phyloP scores from a whole-genome alignment of 140 eudicot genomes.

The Senecio squalidus region DNA sequence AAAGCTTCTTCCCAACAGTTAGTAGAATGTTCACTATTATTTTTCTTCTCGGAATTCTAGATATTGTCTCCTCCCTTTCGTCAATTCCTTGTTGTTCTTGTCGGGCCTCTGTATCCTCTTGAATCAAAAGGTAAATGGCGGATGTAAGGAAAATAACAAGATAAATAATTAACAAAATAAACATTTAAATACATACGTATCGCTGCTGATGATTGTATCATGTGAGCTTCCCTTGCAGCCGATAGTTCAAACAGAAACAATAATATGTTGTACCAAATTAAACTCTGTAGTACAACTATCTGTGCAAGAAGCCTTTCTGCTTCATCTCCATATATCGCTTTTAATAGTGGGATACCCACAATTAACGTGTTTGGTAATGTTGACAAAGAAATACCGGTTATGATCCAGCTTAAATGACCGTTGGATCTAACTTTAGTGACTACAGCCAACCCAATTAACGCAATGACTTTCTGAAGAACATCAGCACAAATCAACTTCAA shows the following conservation, averaged over 20 bases:
- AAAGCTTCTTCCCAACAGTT: constrained; percentile 65
- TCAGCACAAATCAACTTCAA: constrained; percentile 59
- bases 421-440: constrained; percentile 43
- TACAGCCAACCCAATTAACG: constrained; percentile 32
- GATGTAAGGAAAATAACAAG: constrained; percentile 1
- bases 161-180: background rate
- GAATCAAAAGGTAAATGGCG: constrained; percentile 2
- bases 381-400: constrained; percentile 69
- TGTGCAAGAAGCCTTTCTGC: constrained; percentile 54
- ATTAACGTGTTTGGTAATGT: constrained; percentile 78
- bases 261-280: constrained; percentile 69
- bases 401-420: constrained; percentile 65
- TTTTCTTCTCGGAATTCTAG: constrained; percentile 27
- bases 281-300: constrained; percentile 68
- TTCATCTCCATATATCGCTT: constrained; percentile 66
- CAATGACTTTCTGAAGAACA: constrained; percentile 62
- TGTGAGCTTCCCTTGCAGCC: constrained; percentile 35
- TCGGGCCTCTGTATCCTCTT: constrained; percentile 34
- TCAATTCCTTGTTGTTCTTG: constrained; percentile 28
- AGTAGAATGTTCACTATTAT: constrained; percentile 22
- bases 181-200: constrained; percentile 34
- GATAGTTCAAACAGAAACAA: constrained; percentile 61
- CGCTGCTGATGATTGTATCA: constrained; percentile 30
- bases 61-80: constrained; percentile 27
- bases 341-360: constrained; percentile 66